A percentile compares a stretch with the other conserved stretches of the same genome.
Evolutionary conservation across 2,329 filamentous ascomycete genomes (phyloP).

Genomic region (Clonostachys byssicola): DNA sequence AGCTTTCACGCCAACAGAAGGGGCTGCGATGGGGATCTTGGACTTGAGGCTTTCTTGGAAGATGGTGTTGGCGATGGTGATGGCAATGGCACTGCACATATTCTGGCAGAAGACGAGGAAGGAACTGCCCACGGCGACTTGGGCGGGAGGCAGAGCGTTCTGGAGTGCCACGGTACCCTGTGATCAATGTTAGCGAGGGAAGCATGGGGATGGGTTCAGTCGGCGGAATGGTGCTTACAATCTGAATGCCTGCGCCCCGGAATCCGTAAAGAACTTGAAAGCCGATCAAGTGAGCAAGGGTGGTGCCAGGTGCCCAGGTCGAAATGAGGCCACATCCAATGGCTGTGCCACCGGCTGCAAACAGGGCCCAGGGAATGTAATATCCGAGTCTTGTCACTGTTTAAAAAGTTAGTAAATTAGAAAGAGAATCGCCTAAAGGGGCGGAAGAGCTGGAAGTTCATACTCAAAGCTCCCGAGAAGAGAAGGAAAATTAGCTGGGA

Average conservation of each 20-base stretch:
- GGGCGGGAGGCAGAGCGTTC: constrained; percentile 1
- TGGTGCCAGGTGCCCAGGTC: constrained; percentile 24
- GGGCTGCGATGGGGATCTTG: constrained; percentile 2
- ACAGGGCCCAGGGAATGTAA: constrained; percentile 14
- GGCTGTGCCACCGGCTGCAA: constrained; percentile 27
- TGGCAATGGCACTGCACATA: constrained; percentile 35
- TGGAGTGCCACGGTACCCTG: constrained; percentile 7
- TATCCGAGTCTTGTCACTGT: constrained; percentile 3
- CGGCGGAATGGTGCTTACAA: constrained; percentile 7
- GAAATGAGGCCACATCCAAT: constrained; percentile 29
- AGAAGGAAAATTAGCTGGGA: constrained; percentile 27
- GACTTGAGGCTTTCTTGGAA: constrained; percentile 4
- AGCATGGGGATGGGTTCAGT: too few species aligned
- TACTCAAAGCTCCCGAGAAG: constrained; percentile 24
- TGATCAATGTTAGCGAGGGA: background rate
- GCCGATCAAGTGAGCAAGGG: constrained; percentile 34
- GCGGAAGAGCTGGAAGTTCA: background rate
- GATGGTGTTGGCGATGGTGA: constrained; percentile 18
- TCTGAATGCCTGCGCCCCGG: constrained; percentile 33
- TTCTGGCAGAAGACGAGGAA: constrained; percentile 28
- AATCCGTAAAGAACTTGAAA: constrained; percentile 40
- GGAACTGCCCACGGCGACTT: constrained; percentile 4
- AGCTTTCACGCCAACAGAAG: constrained; percentile 1
- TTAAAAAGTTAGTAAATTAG: background rate
- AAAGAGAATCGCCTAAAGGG: too few species aligned